Base-by-base conservation (phyloP, 1,139 yeast genomes). In the Sugiyamaella japonica region DNA sequence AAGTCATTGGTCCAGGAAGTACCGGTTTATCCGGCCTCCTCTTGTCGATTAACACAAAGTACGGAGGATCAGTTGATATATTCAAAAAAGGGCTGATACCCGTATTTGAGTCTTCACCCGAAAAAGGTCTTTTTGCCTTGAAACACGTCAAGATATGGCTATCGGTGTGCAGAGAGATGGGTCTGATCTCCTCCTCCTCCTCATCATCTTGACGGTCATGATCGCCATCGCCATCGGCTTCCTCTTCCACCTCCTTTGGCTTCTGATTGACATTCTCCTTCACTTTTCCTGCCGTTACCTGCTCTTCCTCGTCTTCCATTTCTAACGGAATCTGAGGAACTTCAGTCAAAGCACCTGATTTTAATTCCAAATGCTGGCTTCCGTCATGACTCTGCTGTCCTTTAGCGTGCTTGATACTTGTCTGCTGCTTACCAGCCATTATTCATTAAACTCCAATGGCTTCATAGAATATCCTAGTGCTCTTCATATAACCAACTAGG, bases 141-240 rank as follows among this genome's bases (percentile, higher is more conserved):
- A 54, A 63, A 15, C 58, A 59, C 36, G 61, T 50, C 53, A 66
- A 54, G 16, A 50, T 49, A 50, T 66, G 68, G n/a, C 63, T 56
- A 28, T 59, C 55, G 15, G 66, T 63, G 34, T 60, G 57, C 31
- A 63, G 36, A 5, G 31, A 20, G 29, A 48, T 48, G 6, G 51
- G 51, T 17, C 28, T 49, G 10, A 29, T 16, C 23, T 49, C 52
- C 8, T 41, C 40, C 3, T 48, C 49, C 23, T 49, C 52, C 8
- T 41, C 40, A 13, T 48, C 49, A 23, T 28, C 23, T 12, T 34
- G 17, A 13, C 12, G 31, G 15, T 23, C 34, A 29, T 29, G 3
- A 12, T 29, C 34, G n/a, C n/a, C 45, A 40, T 48, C 50, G 13
- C 13, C 39, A 31, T 44, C 40, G 7, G 10, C 38, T 13, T 32